These are phyloP conservation scores for Carex littledalei DNA, from an alignment of 176 grass and related monocot species.

Conservation along the genomic window DNA sequence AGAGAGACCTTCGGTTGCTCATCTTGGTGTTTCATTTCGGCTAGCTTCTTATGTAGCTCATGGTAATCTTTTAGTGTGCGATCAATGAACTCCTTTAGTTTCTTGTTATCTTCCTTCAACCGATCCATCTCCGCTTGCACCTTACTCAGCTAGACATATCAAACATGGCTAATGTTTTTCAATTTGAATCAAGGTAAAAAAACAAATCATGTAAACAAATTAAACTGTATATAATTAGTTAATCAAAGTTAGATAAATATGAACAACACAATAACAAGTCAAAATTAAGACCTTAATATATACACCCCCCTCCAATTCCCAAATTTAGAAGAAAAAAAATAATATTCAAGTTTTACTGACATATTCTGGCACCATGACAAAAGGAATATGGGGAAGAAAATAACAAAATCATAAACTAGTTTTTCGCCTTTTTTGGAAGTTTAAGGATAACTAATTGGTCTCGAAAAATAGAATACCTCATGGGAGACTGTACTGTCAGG, in stretches of 20 bases:
- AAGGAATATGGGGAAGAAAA: background rate
- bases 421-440: background rate
- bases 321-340: background rate
- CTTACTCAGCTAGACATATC: constrained; percentile 40
- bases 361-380: background rate
- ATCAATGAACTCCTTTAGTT: constrained; percentile 51
- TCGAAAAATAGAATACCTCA: constrained; percentile 35
- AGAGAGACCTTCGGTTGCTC: constrained; percentile 45
- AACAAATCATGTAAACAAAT: background rate
- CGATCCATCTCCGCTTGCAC: constrained; percentile 77
- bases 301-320: background rate
- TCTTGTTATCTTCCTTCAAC: constrained; percentile 80
- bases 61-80: constrained; percentile 52
- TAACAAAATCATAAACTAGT: background rate
- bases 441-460: background rate
- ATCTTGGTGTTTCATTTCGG: constrained; percentile 44
- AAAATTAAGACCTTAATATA: background rate
- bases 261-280: background rate
- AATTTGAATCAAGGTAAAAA: background rate
- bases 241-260: background rate
- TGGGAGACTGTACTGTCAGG: constrained; percentile 31
- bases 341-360: background rate
- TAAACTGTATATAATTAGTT: background rate
- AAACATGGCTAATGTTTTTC: background rate
- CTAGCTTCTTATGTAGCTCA: constrained; percentile 67